Evolutionary conservation across 257 asterid genomes (phyloP).

Genomic region (Cruciata laevipes): DNA sequence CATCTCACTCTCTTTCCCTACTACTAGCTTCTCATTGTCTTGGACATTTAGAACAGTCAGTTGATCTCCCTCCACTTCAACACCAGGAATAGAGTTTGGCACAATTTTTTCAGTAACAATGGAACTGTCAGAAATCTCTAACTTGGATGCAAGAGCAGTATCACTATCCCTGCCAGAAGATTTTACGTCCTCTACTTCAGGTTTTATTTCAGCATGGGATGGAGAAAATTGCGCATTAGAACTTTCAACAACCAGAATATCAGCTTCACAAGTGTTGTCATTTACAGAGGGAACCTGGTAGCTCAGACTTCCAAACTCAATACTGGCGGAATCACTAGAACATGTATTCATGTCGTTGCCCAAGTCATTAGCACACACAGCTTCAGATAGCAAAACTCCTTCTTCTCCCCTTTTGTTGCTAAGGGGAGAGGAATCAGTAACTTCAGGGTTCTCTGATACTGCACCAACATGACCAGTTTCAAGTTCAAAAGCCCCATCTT

Average conservation of each 20-base stretch:
- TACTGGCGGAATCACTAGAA: background rate
- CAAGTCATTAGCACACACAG: background rate
- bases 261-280: slow-evolving; percentile 8
- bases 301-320: background rate
- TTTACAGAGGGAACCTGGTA: background rate
- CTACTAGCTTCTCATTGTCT: slow-evolving; percentile 8
- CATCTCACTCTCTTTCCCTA: slow-evolving; percentile 21
- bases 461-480: background rate
- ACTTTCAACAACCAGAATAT: slow-evolving; percentile 13
- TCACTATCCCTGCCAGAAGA: slow-evolving; percentile 21
- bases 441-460: background rate
- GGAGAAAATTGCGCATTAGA: slow-evolving; percentile 20
- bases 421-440: slow-evolving; percentile 5
- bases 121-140: slow-evolving; percentile 27
- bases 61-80: slow-evolving; percentile 25
- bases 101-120: slow-evolving; percentile 20
- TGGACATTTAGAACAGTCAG: slow-evolving; percentile 18
- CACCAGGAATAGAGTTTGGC: slow-evolving; percentile 21
- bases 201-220: slow-evolving; percentile 30
- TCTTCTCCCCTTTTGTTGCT: background rate
- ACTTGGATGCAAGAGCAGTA: slow-evolving; percentile 22
- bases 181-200: slow-evolving; percentile 19
- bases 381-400: background rate
- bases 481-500: background rate
- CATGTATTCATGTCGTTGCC: background rate